Conservation (phyloP, 1,284 basidiomycete genomes). For the Ceratobasidium sp. region DNA sequence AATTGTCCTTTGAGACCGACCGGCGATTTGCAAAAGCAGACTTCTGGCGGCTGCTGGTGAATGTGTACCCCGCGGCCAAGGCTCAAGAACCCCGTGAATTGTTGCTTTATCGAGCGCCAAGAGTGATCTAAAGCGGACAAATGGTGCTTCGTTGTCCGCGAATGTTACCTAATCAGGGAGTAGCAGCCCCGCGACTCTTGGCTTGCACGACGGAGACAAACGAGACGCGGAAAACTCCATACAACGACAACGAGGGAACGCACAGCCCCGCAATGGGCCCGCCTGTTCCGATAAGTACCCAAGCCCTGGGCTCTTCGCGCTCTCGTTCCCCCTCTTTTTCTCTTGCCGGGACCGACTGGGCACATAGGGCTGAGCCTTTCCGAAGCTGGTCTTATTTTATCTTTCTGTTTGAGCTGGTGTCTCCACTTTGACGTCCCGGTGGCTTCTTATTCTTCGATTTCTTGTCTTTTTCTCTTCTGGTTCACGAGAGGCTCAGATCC, state of each 20-base stretch:
- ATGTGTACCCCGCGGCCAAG: background rate
- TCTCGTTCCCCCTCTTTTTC: conserved; percentile 9
- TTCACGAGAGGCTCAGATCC: conserved; percentile 9
- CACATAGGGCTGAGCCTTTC: conserved; percentile 31
- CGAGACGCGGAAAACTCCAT: conserved; percentile 10
- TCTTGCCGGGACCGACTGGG: background rate
- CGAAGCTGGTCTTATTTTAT: conserved; percentile 12
- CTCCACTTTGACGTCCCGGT: conserved; percentile 9
- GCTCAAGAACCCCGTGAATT: background rate
- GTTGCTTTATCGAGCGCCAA: conserved; percentile 29
- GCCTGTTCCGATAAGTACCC: background rate
- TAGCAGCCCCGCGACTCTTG: conserved; percentile 11
- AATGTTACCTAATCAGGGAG: conserved; percentile 14
- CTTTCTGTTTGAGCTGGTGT: conserved; percentile 2
- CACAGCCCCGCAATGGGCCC: conserved; percentile 15
- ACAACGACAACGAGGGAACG: conserved; percentile 11
- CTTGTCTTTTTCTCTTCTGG: conserved; percentile 29
- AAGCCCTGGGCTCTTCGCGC: background rate
- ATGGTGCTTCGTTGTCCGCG: background rate
- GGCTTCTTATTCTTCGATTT: conserved; percentile 17
- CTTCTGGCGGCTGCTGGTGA: background rate
- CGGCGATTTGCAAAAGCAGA: background rate
- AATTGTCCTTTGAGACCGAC: conserved; percentile 8
- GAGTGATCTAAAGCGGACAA: conserved; percentile 21
- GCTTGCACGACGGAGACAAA: conserved; percentile 37